Conservation (phyloP, 1,139 yeast species). For the Scheffersomyces lignicola region DNA sequence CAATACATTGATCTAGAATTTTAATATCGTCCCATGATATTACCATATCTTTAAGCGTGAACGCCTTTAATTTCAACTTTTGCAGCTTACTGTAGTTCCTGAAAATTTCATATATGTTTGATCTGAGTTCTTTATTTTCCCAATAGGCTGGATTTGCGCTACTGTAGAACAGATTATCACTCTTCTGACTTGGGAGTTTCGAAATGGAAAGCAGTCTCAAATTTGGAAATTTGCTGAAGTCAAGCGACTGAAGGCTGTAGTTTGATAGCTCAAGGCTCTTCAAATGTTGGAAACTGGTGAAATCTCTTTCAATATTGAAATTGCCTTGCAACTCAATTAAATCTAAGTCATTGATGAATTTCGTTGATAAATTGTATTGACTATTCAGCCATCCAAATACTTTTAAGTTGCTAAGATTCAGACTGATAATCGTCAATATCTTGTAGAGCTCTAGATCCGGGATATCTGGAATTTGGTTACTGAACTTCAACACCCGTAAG, state of each 20-base stretch:
- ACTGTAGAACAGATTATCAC: too few species aligned
- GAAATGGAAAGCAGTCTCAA: constrained; percentile 18
- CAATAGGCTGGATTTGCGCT: too few species aligned
- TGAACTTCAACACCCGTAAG: constrained; percentile 17
- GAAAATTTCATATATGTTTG: background rate
- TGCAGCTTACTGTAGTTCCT: background rate
- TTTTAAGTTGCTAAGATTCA: constrained; percentile 18
- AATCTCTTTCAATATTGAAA: constrained; percentile 17
- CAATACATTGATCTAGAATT: background rate
- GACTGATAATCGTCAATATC: constrained; percentile 18
- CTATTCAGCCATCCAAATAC: constrained; percentile 25
- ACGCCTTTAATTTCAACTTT: background rate
- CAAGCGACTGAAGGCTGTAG: constrained; percentile 13
- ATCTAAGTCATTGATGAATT: constrained; percentile 13
- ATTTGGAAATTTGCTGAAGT: constrained; percentile 15
- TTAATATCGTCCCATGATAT: background rate
- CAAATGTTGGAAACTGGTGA: constrained; percentile 10
- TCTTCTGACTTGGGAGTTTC: too few species aligned
- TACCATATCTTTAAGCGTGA: constrained; percentile 1
- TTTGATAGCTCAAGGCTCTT: constrained; percentile 18
- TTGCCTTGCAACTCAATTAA: constrained; percentile 20
- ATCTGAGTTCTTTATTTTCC: constrained; percentile 1
- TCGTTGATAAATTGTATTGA: constrained; percentile 15
- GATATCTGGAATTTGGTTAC: constrained; percentile 24
- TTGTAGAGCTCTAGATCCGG: constrained; percentile 24